phyloP scores from a whole-genome alignment of 306 rosid species.

The Corylus heterophylla region DNA sequence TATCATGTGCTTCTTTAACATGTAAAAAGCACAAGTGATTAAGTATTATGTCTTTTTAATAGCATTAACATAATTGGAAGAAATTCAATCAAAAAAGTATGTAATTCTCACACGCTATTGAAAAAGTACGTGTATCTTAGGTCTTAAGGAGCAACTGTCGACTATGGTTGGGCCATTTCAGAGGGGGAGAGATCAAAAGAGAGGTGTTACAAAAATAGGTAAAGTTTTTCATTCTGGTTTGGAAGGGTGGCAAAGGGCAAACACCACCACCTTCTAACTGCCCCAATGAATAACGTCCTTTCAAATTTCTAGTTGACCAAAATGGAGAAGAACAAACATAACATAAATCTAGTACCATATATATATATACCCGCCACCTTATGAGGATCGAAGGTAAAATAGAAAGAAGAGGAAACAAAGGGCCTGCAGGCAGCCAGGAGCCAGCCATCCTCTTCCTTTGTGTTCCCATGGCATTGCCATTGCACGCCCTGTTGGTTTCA shows the following conservation, averaged over 20 bases:
- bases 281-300: constrained; percentile 25
- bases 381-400: background rate
- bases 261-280: constrained; percentile 12
- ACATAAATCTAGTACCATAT: constrained; percentile 18
- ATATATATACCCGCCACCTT: background rate
- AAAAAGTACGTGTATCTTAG: too few relatives aligned
- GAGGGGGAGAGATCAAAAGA: background rate
- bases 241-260: background rate
- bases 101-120: too few relatives aligned
- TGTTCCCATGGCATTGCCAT: constrained; percentile 25
- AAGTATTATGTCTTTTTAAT: too few relatives aligned
- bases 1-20: too few relatives aligned
- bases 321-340: background rate
- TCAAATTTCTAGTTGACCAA: constrained; percentile 15
- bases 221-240: background rate
- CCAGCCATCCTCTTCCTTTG: background rate
- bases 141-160: too few relatives aligned
- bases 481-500: constrained; percentile 24
- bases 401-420: background rate
- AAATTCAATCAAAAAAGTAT: too few relatives aligned
- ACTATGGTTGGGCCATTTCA: background rate
- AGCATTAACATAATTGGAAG: too few relatives aligned
- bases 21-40: too few relatives aligned
- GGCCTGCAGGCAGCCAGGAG: background rate
- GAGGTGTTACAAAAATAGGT: background rate